Percentiles rank a stretch among this genome's conserved stretches.
Conservation (phyloP, 2,329 filamentous ascomycete genomes). For the Colletotrichum liaoningense region DNA sequence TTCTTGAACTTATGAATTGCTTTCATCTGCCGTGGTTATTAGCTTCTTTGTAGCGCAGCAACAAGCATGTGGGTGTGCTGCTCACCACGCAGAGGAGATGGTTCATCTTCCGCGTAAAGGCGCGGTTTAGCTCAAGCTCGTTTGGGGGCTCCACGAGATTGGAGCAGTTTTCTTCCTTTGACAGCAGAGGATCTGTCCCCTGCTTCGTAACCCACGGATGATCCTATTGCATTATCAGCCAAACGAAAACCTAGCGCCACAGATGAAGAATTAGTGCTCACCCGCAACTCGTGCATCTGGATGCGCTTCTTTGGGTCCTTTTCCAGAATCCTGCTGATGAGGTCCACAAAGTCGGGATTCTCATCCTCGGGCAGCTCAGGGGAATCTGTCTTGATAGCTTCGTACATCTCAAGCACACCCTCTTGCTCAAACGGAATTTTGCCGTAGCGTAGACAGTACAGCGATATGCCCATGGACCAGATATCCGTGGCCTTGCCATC, state of each 20-base stretch:
- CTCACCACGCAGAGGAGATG: slow-evolving; percentile 85
- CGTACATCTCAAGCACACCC: slow-evolving; percentile 87
- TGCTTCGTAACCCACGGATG: slow-evolving; percentile 93
- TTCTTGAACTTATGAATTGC: slow-evolving; percentile 90
- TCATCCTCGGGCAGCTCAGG: slow-evolving; percentile 71
- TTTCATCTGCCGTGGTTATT: slow-evolving; percentile 72
- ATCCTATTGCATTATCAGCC: slow-evolving; percentile 63
- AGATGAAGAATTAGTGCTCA: slow-evolving; percentile 57
- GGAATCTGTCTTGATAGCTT: slow-evolving; percentile 82
- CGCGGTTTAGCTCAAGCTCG: slow-evolving; percentile 88
- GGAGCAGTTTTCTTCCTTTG: slow-evolving; percentile 86
- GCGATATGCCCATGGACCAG: slow-evolving; percentile 97
- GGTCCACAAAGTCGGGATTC: slow-evolving; percentile 76
- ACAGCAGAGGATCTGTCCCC: slow-evolving; percentile 81
- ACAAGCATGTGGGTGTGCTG: slow-evolving; percentile 19
- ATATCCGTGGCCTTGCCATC: slow-evolving; percentile 93
- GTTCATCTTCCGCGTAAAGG: slow-evolving; percentile 90
- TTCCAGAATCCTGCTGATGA: slow-evolving; percentile 80
- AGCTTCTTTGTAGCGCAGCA: not conserved
- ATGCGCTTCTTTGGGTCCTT: slow-evolving; percentile 89
- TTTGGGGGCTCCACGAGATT: slow-evolving; percentile 86
- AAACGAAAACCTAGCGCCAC: no score
- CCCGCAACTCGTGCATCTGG: slow-evolving; percentile 82
- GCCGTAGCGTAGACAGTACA: slow-evolving; percentile 93
- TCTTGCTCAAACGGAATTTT: slow-evolving; percentile 85